Evolutionary conservation across 768 basidiomycete genomes (phyloP).

Genomic region (Pholiota microspora): DNA sequence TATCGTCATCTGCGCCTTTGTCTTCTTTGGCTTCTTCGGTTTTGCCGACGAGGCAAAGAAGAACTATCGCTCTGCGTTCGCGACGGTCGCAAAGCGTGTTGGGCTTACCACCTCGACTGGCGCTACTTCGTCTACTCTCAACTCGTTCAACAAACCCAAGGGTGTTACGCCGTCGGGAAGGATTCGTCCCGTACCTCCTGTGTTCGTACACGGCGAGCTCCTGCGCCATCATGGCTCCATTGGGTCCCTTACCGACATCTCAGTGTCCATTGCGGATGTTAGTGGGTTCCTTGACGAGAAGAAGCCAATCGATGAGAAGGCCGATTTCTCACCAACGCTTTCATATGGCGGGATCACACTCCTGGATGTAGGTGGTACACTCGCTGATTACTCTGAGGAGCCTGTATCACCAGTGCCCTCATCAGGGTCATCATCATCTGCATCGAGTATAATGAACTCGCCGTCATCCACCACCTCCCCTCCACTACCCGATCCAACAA

Average conservation of each 20-base stretch:
- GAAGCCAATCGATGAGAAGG: constrained; percentile 32
- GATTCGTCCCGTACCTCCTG: constrained; percentile 36
- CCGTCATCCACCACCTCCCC: neutral
- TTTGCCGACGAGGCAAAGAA: constrained; percentile 59
- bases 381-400: constrained; percentile 33
- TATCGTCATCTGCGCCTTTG: constrained; percentile 42
- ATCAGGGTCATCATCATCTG: constrained; percentile 31
- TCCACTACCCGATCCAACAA: constrained; percentile 11
- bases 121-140: constrained; percentile 22
- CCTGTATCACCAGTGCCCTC: constrained; percentile 32
- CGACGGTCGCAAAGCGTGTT: constrained; percentile 36
- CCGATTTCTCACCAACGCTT: constrained; percentile 29
- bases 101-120: constrained; percentile 27
- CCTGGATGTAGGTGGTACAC: constrained; percentile 36
- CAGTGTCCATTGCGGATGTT: constrained; percentile 33
- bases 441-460: constrained; percentile 30
- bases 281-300: constrained; percentile 34
- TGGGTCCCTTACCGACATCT: constrained; percentile 44
- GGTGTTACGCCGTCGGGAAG: constrained; percentile 22
- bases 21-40: constrained; percentile 71
- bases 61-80: constrained; percentile 43
- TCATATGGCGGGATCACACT: constrained; percentile 36
- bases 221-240: constrained; percentile 48
- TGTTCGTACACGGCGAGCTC: constrained; percentile 43
- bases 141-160: constrained; percentile 26